Conservation (phyloP, 345 rosid species). For the Acer saccharum region DNA sequence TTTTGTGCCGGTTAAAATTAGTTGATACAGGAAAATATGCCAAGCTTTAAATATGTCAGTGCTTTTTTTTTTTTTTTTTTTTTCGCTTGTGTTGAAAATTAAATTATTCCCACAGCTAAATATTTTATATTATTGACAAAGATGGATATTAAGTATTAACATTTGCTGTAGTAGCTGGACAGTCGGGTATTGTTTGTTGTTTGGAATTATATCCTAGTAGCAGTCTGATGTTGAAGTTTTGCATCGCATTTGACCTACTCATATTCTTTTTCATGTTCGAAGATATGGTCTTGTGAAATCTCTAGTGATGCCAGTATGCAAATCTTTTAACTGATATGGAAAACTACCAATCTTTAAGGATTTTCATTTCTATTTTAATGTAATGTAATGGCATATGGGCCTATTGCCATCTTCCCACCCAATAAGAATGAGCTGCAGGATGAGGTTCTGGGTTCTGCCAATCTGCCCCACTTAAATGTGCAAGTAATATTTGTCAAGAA, state of each 20-base stretch:
- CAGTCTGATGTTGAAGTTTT: background rate
- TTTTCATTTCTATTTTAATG: background rate
- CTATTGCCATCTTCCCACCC: too few species aligned
- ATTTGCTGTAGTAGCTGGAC: background rate
- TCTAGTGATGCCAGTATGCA: background rate
- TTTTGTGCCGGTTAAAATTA: constrained; percentile 11
- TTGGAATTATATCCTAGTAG: background rate
- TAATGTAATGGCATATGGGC: background rate
- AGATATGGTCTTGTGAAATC: constrained; percentile 6
- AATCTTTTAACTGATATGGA: background rate
- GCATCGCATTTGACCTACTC: background rate
- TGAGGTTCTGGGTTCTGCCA: background rate
- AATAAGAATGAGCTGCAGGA: background rate
- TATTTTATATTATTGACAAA: background rate
- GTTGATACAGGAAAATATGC: constrained; percentile 2
- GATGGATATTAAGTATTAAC: constrained; percentile 4
- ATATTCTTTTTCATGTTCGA: background rate
- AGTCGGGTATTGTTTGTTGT: background rate
- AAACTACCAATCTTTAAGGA: background rate
- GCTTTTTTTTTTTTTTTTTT: too few species aligned
- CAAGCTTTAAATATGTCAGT: background rate
- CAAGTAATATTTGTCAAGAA: background rate
- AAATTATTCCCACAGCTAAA: background rate
- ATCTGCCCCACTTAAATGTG: background rate
- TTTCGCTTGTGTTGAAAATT: background rate